Evolutionary conservation across 495 filamentous ascomycete species (phyloP), one percentile per base, ranked within the genome.

Genomic region (Aspergillus baeticus): DNA sequence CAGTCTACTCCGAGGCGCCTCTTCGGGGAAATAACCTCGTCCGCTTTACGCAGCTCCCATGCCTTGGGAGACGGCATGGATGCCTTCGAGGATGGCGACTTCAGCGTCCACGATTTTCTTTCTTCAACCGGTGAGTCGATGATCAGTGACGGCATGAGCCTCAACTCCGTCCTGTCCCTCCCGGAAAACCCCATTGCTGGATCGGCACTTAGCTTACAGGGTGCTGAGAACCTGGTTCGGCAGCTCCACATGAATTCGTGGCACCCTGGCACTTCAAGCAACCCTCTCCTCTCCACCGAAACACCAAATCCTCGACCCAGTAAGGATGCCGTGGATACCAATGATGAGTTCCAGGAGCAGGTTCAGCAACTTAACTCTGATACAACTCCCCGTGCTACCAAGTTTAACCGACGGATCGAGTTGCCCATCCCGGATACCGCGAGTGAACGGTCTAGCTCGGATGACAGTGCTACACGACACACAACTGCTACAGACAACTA

Each of bases 1-100:
- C 62, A 70, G 15, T 50, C 62, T 5, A 68, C 68, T 14, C 64
- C 68, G 11, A 70, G 72, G 47, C 84, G 86, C 26, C 76, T 96
- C 3, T 96, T 93, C 72, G 91, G 92, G 0, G 91, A 96, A 68
- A 86, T 96, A 46, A 84, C 83, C 22, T 67, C 76, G 11, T 90
- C 90, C 6, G 86, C 82, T 10, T 66, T 94, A 3, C 79, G 82
- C 18, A 92, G 87, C 69, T 84, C 83, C 22, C 79, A 77, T 45
- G 70, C 77, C 35, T 63, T 84, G 13, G 79, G 70, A 49, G 59
- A 54, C n/a, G 53, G 64, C 38, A n/a, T 65, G 3, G 57, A 59
- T 44, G 63, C 54, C 0, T 71, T 64, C 46, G 63, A 66, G 41
- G 60, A 57, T 35, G 65, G 65, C 45, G 52, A 67, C 17, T 63